phyloP scores from a whole-genome alignment of 176 grass and related monocot genomes.

The Carex parvula region DNA sequence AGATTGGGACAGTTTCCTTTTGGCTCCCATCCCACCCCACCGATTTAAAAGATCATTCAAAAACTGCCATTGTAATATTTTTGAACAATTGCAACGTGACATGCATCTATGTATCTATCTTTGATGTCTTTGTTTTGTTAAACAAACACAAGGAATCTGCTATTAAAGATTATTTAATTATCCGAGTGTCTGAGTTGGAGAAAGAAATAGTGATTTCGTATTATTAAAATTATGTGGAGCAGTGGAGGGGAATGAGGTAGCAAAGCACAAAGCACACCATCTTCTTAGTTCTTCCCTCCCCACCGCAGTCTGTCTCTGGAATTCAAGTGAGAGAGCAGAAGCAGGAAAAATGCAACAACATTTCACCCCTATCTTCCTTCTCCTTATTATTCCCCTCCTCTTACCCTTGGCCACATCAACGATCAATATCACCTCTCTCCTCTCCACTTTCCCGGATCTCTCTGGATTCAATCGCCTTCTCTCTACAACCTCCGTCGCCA shows the following conservation, averaged over 20 bases:
- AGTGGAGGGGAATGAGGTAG: too few relatives aligned
- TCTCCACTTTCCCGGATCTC: constrained; percentile 54
- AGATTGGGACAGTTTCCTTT: neutral
- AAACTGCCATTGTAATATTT: too few relatives aligned
- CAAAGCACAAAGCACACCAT: constrained; percentile 6
- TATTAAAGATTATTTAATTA: neutral
- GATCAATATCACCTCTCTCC: constrained; percentile 67
- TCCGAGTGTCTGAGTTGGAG: neutral
- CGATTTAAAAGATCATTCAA: too few relatives aligned
- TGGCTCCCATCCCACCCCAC: too few relatives aligned
- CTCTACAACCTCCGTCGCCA: constrained; percentile 46
- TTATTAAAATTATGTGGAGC: neutral
- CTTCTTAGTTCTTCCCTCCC: neutral
- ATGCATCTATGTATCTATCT: neutral
- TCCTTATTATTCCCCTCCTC: neutral
- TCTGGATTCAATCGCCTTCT: constrained; percentile 64
- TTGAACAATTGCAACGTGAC: neutral
- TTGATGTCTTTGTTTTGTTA: too few relatives aligned
- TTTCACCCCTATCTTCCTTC: constrained; percentile 1
- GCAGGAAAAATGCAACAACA: constrained; percentile 9
- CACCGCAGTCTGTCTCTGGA: constrained; percentile 2
- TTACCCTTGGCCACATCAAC: neutral
- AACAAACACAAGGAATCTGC: neutral
- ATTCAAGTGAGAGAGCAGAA: neutral
- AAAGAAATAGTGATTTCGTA: neutral